These are phyloP conservation scores for Neofusicoccum cordaticola DNA, from an alignment of 2,329 filamentous ascomycete genomes.

Conservation along the genomic window DNA sequence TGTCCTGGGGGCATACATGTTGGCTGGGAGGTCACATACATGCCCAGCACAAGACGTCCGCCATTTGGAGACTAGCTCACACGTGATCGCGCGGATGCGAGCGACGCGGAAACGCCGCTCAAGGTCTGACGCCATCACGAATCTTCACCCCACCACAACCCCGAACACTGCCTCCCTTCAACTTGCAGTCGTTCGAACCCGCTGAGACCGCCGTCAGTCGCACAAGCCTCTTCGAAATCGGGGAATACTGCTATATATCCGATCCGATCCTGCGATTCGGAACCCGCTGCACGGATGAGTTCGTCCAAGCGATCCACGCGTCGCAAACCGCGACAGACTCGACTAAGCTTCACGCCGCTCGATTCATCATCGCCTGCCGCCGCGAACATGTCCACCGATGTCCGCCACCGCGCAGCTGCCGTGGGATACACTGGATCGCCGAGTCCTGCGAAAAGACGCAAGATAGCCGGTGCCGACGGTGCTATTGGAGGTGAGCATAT, in stretches of 20 bases:
- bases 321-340: constrained; percentile 35
- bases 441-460: constrained; percentile 26
- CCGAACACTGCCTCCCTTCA: background rate
- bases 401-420: constrained; percentile 33
- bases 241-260: background rate
- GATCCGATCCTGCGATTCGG: background rate
- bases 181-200: background rate
- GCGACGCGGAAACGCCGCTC: background rate
- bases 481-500: background rate
- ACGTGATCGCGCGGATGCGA: background rate
- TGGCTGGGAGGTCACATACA: background rate
- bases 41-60: background rate
- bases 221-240: background rate
- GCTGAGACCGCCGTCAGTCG: background rate
- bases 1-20: no score
- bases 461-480: constrained; percentile 17
- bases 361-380: constrained; percentile 40
- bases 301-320: background rate
- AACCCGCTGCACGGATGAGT: background rate
- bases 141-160: background rate
- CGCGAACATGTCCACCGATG: constrained; percentile 30
- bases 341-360: constrained; percentile 43
- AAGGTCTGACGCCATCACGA: background rate
- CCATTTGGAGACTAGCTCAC: background rate
- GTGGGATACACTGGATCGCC: constrained; percentile 30